Conservation (phyloP, 73 alveolate genomes). For the Urostyla sp. region DNA sequence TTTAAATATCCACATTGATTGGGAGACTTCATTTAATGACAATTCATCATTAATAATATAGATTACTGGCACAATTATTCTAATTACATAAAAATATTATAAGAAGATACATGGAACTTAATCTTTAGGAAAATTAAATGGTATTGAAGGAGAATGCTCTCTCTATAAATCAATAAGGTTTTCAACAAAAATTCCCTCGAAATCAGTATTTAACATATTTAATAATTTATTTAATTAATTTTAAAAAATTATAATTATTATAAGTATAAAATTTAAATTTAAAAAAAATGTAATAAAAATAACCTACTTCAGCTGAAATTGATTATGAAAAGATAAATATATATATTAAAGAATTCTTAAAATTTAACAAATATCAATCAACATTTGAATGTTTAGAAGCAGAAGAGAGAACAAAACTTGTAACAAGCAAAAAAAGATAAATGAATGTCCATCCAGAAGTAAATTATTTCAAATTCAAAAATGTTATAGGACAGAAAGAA, state of each 20-base stretch:
- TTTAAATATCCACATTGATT: slow-evolving; percentile 32
- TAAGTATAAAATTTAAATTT: slow-evolving; percentile 26
- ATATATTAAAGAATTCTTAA: slow-evolving; percentile 87
- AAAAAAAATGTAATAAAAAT: slow-evolving; percentile 15
- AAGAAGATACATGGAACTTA: not conserved
- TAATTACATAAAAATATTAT: not conserved
- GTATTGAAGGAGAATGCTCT: slow-evolving; percentile 56
- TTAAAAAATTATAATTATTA: not conserved
- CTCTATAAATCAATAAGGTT: slow-evolving; percentile 28
- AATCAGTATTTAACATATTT: slow-evolving; percentile 37
- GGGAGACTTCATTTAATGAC: not conserved
- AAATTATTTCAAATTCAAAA: not conserved
- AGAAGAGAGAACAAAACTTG: slow-evolving; percentile 76
- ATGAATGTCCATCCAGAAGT: slow-evolving; percentile 46
- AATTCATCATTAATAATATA: not conserved
- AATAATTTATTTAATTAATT: not conserved
- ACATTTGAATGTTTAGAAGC: slow-evolving; percentile 94
- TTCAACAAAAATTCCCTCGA: slow-evolving; percentile 19
- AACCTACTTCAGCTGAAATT: not conserved
- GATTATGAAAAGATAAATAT: slow-evolving; percentile 77
- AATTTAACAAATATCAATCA: slow-evolving; percentile 75
- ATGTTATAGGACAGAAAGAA: slow-evolving; percentile 34
- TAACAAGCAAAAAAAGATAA: slow-evolving; percentile 22
- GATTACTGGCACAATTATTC: slow-evolving; percentile 37
- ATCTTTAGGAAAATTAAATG: slow-evolving; percentile 23